A percentile compares a stretch with the other conserved stretches of the same genome.
Conservation (phyloP, 371 early-diverging fungal species). For the Apophysomyces elegans region DNA sequence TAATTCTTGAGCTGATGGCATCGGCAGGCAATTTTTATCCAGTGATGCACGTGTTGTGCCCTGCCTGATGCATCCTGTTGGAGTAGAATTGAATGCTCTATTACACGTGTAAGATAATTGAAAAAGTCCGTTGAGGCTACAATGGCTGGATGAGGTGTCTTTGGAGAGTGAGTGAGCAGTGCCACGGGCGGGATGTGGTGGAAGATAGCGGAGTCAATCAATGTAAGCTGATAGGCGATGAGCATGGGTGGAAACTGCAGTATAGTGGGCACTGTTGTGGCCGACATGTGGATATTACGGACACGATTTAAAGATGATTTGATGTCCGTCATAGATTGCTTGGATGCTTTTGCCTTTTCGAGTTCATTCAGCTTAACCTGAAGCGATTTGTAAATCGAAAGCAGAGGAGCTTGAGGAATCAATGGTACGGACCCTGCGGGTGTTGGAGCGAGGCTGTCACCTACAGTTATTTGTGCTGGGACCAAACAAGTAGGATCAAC, state of each 20-base stretch:
- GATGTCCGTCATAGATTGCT: slow-evolving; percentile 33
- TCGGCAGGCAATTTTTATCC: slow-evolving; percentile 75
- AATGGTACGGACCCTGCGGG: slow-evolving; percentile 23
- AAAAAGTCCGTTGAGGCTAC: slow-evolving; percentile 80
- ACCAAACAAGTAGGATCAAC: slow-evolving; percentile 29
- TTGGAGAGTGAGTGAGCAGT: slow-evolving; percentile 67
- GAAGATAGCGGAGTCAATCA: slow-evolving; percentile 76
- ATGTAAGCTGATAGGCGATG: slow-evolving; percentile 74
- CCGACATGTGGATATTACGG: slow-evolving; percentile 48
- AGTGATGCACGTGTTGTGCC: slow-evolving; percentile 66
- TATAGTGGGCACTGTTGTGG: slow-evolving; percentile 59
- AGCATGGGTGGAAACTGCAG: slow-evolving; percentile 68
- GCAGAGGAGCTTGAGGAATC: slow-evolving; percentile 46
- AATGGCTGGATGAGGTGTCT: slow-evolving; percentile 66
- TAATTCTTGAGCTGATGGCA: slow-evolving; percentile 69
- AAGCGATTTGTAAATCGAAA: slow-evolving; percentile 31
- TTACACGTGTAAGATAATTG: slow-evolving; percentile 77
- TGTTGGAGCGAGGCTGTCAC: slow-evolving; percentile 20
- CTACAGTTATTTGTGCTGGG: slow-evolving; percentile 26
- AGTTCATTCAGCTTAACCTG: slow-evolving; percentile 32
- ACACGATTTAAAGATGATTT: slow-evolving; percentile 48
- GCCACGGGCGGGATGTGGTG: slow-evolving; percentile 64
- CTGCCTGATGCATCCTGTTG: slow-evolving; percentile 66
- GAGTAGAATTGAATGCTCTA: slow-evolving; percentile 73
- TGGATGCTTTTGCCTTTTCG: slow-evolving; percentile 10